Base-by-base conservation (phyloP, 306 rosid species). In the Delonix regia region DNA sequence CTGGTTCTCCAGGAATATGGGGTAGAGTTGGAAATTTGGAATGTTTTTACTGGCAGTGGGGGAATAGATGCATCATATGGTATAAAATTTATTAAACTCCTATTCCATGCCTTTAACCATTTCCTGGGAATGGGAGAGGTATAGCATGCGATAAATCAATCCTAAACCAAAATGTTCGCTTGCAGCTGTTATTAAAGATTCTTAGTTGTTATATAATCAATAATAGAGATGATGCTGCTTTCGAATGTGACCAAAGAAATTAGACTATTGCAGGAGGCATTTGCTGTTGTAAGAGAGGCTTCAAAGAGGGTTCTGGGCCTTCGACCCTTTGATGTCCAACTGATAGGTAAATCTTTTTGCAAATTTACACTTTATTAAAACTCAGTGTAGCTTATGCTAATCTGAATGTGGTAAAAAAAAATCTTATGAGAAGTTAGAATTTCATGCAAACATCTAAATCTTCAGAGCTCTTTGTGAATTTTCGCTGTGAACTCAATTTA, bases 241-340 rank as follows among this genome's bases (percentile, higher is more conserved):
- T 67, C 76, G 74, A 55, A 56, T 59, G 65, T 74, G 47, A 72
- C 74, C 63, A 30, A 41, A 53, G 79, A 33, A 66, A 36, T 51
- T 44, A 38, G 38, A 65, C 53, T 55, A 16, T 80, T 48, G 52
- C 86, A 95, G 98, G 99, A 95, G 85, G 99, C 98, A 27, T 95
- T 91, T 90, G 94, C 98, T 62, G 90, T 92, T 72, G 92, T 95
- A 39, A 87, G 98, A 87, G 99, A 95, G 89, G 98, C 94, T 87
- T 95, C 98, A 0, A 91, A 83, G 85, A 86, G 99, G 80, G 97
- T 92, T 80, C 75, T 92, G 6, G 99, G 98, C 72, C 98, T 95
- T 80, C 99, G 97, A 55, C 99, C 98, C 15, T 95, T 95, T 36
- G 99, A 95, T 47, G 99, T 95, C 61, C 99, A 95, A 82, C 84